Evolutionary conservation across 1,284 basidiomycete genomes (phyloP).

Genomic region (Amylostereum chailletii): DNA sequence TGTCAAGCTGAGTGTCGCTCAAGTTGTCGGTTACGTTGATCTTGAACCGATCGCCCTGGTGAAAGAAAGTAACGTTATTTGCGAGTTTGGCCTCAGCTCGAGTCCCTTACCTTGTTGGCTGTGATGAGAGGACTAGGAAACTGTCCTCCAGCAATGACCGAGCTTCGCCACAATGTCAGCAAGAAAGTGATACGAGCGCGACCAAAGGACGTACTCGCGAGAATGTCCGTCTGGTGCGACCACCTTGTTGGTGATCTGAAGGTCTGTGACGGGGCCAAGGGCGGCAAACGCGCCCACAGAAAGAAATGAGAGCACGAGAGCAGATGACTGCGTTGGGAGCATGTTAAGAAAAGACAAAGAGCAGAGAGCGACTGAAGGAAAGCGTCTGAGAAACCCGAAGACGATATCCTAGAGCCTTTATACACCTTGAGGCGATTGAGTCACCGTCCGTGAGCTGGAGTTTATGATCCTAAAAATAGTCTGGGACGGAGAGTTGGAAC

Average conservation of each 20-base stretch:
- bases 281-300: not conserved
- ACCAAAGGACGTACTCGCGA: slow-evolving; percentile 7
- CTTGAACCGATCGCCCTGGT: slow-evolving; percentile 12
- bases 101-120: slow-evolving; percentile 7
- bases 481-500: no score
- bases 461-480: no score
- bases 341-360: not conserved
- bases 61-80: not conserved
- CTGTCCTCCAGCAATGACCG: slow-evolving; percentile 12
- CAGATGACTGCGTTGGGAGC: no score
- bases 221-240: slow-evolving; percentile 11
- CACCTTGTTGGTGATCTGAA: slow-evolving; percentile 7
- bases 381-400: no score
- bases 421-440: no score
- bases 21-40: slow-evolving; percentile 18
- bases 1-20: slow-evolving; percentile 16
- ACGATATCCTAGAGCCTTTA: no score
- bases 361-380: not conserved
- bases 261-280: slow-evolving; percentile 9
- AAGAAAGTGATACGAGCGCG: not conserved
- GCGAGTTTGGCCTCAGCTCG: not conserved
- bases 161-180: slow-evolving; percentile 3
- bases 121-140: slow-evolving; percentile 15
- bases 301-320: not conserved
- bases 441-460: no score